Evolutionary conservation across 306 rosid genomes (phyloP).

Genomic region (Vigna radiata): DNA sequence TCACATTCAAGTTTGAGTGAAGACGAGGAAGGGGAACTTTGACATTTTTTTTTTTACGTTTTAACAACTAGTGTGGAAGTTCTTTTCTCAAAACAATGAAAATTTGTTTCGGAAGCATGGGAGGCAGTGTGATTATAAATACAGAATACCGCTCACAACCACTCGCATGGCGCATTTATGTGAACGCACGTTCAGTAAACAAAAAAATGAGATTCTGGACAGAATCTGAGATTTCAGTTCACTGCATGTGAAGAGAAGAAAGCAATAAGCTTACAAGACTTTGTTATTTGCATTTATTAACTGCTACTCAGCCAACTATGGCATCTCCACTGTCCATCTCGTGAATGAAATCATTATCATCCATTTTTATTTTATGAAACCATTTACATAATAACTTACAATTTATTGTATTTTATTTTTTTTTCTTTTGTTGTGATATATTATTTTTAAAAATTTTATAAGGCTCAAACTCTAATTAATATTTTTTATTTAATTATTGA

Average conservation of each 20-base stretch:
- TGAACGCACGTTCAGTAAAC: conserved; percentile 28
- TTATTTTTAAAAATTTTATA: too few species aligned
- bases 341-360: conserved; percentile 28
- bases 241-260: conserved; percentile 23
- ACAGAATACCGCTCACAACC: neutral
- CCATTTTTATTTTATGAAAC: neutral
- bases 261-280: neutral
- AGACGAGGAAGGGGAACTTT: too few species aligned
- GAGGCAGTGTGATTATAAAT: neutral
- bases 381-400: neutral
- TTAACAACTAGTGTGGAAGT: too few species aligned
- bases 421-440: too few species aligned
- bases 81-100: too few species aligned
- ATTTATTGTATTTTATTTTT: too few species aligned
- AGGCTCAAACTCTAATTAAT: too few species aligned
- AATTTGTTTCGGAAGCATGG: neutral
- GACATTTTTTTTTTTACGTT: too few species aligned
- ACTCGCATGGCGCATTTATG: conserved; percentile 38
- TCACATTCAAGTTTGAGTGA: too few species aligned
- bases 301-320: conserved; percentile 3
- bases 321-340: conserved; percentile 1
- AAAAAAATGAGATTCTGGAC: neutral
- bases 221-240: neutral
- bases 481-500: too few species aligned
- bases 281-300: conserved; percentile 34